Percentiles rank a stretch among this genome's conserved stretches.
Evolutionary conservation across 2,329 filamentous ascomycete species (phyloP).

Genomic region (Aaosphaeria arxii): DNA sequence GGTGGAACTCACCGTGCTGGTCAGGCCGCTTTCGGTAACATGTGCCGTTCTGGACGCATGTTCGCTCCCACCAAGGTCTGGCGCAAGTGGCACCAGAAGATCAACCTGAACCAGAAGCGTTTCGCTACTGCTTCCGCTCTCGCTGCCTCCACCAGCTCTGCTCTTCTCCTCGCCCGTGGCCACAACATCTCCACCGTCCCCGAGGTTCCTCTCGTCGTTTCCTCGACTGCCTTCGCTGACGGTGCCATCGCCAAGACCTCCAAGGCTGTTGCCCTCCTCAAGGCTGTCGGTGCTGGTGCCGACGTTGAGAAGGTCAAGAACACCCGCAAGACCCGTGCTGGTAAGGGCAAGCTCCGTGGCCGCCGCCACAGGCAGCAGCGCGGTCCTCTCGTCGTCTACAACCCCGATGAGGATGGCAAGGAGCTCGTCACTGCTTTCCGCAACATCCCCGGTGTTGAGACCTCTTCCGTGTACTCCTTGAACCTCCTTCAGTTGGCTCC

Average conservation of each 20-base stretch:
- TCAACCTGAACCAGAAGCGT: constrained; percentile 98
- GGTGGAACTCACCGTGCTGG: constrained; percentile 99
- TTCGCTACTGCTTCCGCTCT: constrained; percentile 97
- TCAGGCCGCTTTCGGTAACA: constrained; percentile 99
- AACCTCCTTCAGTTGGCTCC: constrained; percentile 99
- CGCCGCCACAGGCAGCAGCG: constrained; percentile 97
- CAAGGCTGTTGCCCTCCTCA: constrained; percentile 80
- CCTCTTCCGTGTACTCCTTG: constrained; percentile 84
- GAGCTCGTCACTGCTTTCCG: constrained; percentile 92
- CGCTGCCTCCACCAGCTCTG: constrained; percentile 90
- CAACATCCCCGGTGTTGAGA: constrained; percentile 99
- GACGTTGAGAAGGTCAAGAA: constrained; percentile 95
- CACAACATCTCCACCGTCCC: constrained; percentile 90
- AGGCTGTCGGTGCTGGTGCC: constrained; percentile 82
- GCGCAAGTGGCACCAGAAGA: constrained; percentile 99
- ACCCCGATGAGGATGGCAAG: constrained; percentile 92
- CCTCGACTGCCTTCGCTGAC: constrained; percentile 82
- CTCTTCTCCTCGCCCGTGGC: constrained; percentile 93
- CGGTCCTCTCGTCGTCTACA: constrained; percentile 96
- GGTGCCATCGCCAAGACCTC: constrained; percentile 84
- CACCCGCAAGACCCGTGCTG: constrained; percentile 94
- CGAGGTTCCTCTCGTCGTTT: constrained; percentile 95
- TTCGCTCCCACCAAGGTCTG: constrained; percentile 99
- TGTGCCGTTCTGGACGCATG: constrained; percentile 99
- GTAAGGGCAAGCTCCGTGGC: constrained; percentile 98